Conservation (phyloP, 495 filamentous ascomycete species). For the Neurospora sp. region DNA sequence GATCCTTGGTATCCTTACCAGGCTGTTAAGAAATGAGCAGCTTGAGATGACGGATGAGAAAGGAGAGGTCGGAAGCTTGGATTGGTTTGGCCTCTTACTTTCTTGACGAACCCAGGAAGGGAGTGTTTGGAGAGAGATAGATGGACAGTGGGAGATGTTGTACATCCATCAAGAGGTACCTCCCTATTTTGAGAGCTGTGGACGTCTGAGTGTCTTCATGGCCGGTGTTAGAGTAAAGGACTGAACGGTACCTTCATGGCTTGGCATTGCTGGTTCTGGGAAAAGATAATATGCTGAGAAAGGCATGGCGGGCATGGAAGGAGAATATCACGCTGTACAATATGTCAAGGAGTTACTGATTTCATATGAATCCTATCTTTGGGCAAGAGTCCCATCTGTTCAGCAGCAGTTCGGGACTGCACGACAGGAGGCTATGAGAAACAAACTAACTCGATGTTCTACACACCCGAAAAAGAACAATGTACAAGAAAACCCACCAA, state of each 20-base stretch:
- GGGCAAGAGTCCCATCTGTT: not conserved
- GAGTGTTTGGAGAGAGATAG: not conserved
- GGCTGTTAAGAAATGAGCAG: conserved; percentile 5
- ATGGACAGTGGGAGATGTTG: not conserved
- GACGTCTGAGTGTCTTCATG: not conserved
- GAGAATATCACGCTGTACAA: not conserved
- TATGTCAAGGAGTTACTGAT: not conserved
- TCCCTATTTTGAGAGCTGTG: not conserved
- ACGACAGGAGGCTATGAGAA: not conserved
- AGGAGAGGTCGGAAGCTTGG: not conserved
- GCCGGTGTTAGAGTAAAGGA: not conserved
- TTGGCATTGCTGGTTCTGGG: not conserved
- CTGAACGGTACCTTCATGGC: not conserved
- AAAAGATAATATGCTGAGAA: not conserved
- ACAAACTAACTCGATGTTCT: not conserved
- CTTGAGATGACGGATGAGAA: not conserved
- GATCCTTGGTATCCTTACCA: conserved; percentile 62
- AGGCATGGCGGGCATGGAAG: not conserved
- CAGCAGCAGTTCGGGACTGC: not conserved
- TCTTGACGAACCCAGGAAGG: not conserved
- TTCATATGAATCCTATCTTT: not conserved
- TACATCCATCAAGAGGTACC: not conserved
- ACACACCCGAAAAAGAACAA: not conserved
- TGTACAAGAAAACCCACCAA: not conserved
- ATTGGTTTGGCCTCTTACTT: not conserved